A percentile compares a stretch with the other conserved stretches of the same genome.
Evolutionary conservation across 352 stramenopile species (phyloP).

Genomic region (Phytophthora colocasiae): DNA sequence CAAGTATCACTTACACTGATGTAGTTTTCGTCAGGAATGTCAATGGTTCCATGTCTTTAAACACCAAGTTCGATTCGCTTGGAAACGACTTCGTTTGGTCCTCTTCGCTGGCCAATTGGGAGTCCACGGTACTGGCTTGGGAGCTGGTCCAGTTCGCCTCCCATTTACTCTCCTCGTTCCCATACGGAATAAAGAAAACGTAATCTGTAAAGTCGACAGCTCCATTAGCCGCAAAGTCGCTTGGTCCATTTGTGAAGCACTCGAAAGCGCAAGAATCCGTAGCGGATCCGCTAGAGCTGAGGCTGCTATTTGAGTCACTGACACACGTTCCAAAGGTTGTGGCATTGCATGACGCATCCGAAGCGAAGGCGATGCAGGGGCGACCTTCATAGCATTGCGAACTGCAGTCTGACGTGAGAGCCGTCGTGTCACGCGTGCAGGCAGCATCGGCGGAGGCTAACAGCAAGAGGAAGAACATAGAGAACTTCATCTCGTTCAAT

Average conservation of each 20-base stretch:
- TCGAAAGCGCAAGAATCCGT: constrained; percentile 49
- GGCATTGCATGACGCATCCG: constrained; percentile 26
- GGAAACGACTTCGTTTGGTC: constrained; percentile 42
- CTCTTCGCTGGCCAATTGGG: constrained; percentile 13
- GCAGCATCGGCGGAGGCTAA: constrained; percentile 13
- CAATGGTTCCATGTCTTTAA: constrained; percentile 44
- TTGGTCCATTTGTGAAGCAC: constrained; percentile 58
- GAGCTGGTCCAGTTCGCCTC: constrained; percentile 55
- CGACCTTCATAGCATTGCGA: constrained; percentile 59
- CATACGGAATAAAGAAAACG: constrained; percentile 67
- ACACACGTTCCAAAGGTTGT: constrained; percentile 32
- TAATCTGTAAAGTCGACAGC: constrained; percentile 57
- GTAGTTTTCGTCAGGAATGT: constrained; percentile 40
- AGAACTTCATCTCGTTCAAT: neutral
- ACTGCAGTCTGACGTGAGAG: constrained; percentile 60
- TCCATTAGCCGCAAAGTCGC: constrained; percentile 54
- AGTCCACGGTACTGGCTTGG: constrained; percentile 32
- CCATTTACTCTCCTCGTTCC: constrained; percentile 46
- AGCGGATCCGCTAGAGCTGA: constrained; percentile 22
- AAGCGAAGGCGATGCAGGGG: constrained; percentile 60
- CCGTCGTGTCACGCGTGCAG: constrained; percentile 50
- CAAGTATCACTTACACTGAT: constrained; percentile 27
- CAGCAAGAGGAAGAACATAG: constrained; percentile 8
- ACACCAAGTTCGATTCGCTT: constrained; percentile 45
- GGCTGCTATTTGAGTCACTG: constrained; percentile 19